Percentiles rank a stretch among this genome's conserved stretches.
phyloP scores from a whole-genome alignment of 1,284 basidiomycete species.

The Papiliotrema fonsecae region DNA sequence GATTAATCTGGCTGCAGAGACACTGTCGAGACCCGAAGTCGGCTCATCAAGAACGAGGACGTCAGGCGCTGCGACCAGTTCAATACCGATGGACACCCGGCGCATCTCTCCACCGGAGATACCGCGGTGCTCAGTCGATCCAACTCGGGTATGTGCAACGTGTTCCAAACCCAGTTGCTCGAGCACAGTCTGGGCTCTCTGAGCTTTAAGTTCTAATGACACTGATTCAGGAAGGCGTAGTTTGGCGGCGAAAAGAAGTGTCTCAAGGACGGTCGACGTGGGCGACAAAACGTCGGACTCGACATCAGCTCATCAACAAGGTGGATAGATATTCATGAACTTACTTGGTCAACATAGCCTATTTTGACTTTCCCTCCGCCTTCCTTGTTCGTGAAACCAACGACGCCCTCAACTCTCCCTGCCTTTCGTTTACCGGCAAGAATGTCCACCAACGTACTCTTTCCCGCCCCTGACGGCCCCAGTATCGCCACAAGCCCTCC shows the following conservation, averaged over 20 bases:
- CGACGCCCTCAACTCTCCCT: constrained; percentile 52
- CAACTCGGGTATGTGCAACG: constrained; percentile 69
- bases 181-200: constrained; percentile 63
- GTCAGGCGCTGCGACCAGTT: constrained; percentile 60
- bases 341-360: constrained; percentile 72
- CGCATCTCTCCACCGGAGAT: constrained; percentile 67
- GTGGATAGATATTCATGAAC: not conserved
- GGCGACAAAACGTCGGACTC: constrained; percentile 71
- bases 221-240: constrained; percentile 76
- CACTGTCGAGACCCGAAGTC: constrained; percentile 70
- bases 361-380: constrained; percentile 47
- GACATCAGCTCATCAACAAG: not conserved
- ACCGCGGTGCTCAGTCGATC: constrained; percentile 58
- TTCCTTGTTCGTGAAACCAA: constrained; percentile 51
- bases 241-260: constrained; percentile 74
- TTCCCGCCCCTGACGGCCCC: constrained; percentile 80
- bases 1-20: constrained; percentile 74
- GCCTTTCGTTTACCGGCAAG: constrained; percentile 71
- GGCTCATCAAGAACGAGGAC: constrained; percentile 64
- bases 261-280: constrained; percentile 74
- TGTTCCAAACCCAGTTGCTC: constrained; percentile 67
- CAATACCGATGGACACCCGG: constrained; percentile 64
- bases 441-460: constrained; percentile 78
- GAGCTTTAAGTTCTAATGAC: constrained; percentile 61
- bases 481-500: constrained; percentile 82